Evolutionary conservation across 2,329 filamentous ascomycete genomes (phyloP).

Genomic region (Verticillium klebahnii): DNA sequence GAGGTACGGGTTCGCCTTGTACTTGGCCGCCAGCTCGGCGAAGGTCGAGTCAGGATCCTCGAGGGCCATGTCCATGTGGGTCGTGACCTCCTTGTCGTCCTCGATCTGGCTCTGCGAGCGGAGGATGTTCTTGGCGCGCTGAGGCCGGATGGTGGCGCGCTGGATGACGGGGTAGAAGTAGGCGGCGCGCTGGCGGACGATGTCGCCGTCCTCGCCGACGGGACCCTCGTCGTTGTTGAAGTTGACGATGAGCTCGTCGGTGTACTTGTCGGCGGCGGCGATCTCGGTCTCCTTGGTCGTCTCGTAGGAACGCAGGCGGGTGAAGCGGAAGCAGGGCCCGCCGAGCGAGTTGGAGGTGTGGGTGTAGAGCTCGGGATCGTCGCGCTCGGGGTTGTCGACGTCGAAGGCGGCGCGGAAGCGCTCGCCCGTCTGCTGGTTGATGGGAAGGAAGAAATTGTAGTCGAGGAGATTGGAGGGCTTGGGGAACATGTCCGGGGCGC

Average conservation of each 20-base stretch:
- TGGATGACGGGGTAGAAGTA: conserved; percentile 69
- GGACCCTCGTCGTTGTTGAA: conserved; percentile 42
- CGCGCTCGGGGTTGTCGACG: conserved; percentile 48
- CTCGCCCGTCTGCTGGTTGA: conserved; percentile 39
- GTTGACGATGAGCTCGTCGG: conserved; percentile 58
- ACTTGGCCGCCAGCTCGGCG: conserved; percentile 45
- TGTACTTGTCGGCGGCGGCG: conserved; percentile 55
- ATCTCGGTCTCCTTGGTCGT: conserved; percentile 54
- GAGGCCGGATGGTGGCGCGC: conserved; percentile 56
- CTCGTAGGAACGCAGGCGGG: conserved; percentile 60
- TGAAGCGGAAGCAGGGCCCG: conserved; percentile 54
- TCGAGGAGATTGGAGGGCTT: conserved; percentile 55
- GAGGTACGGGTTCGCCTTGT: conserved; percentile 40
- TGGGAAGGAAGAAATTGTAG: conserved; percentile 63
- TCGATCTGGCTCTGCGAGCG: conserved; percentile 40
- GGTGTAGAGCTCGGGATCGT: conserved; percentile 51
- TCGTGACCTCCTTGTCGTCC: conserved; percentile 47
- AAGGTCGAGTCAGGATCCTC: conserved; percentile 52
- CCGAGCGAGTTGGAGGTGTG: conserved; percentile 37
- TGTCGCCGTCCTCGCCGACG: conserved; percentile 28
- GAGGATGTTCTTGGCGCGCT: conserved; percentile 59
- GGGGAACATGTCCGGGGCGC: conserved; percentile 51
- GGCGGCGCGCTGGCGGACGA: conserved; percentile 45
- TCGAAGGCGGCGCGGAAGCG: conserved; percentile 60
- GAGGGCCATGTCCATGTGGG: conserved; percentile 52